phyloP scores from a whole-genome alignment of 257 asterid species.

The Coffea canephora region DNA sequence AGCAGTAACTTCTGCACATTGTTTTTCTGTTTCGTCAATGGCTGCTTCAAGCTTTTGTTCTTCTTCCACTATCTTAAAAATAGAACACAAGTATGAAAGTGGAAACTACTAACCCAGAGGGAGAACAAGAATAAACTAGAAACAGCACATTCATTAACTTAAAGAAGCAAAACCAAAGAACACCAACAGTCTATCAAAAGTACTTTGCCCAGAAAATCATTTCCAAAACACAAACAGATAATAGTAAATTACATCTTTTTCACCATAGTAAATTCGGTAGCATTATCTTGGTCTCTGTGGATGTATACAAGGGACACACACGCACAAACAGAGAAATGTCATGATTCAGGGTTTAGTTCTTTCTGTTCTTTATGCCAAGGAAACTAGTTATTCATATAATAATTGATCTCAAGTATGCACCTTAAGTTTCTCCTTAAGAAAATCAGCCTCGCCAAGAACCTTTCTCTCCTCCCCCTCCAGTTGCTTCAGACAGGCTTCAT shows the following conservation, averaged over 20 bases:
- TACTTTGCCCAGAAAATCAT: neutral
- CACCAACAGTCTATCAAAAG: neutral
- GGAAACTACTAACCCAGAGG: neutral
- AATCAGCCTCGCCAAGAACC: constrained; percentile 82
- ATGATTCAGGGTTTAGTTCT: neutral
- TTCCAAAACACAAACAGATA: neutral
- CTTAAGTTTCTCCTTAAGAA: constrained; percentile 90
- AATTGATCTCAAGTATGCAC: constrained; percentile 37
- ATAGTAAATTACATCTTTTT: too few relatives aligned
- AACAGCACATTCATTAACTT: neutral
- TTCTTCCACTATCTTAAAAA: constrained; percentile 85
- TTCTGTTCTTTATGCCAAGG: neutral
- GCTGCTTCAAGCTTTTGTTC: constrained; percentile 96
- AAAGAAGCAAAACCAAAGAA: neutral
- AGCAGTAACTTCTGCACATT: constrained; percentile 71
- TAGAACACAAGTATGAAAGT: neutral
- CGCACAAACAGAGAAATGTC: neutral
- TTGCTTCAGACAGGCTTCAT: constrained; percentile 86
- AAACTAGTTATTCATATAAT: neutral
- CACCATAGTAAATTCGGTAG: neutral
- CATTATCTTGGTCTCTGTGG: neutral
- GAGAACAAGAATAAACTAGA: neutral
- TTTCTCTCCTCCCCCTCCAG: constrained; percentile 86
- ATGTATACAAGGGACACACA: neutral
- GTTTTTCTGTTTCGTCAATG: constrained; percentile 92